Conservation (phyloP, 495 filamentous ascomycete species). For the Penicillium longicatenatum region DNA sequence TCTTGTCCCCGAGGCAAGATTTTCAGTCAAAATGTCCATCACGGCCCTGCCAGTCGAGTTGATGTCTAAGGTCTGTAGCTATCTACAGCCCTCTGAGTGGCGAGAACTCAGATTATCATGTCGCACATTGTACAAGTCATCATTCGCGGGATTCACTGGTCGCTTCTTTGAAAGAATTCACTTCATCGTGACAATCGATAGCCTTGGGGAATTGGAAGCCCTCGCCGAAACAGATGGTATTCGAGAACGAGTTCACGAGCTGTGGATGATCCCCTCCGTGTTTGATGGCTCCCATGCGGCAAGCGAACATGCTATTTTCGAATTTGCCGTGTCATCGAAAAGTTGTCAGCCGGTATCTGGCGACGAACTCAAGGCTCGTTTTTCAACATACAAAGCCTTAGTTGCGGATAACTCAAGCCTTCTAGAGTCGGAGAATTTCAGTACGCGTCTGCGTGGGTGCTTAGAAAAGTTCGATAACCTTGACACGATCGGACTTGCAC, state of each 20-base stretch:
- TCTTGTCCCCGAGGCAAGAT: not conserved
- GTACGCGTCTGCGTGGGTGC: not conserved
- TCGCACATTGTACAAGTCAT: slow-evolving; percentile 12
- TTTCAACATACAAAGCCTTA: slow-evolving; percentile 13
- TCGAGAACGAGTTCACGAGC: slow-evolving; percentile 13
- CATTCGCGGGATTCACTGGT: slow-evolving; percentile 16
- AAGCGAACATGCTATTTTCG: not conserved
- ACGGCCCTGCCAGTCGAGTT: slow-evolving; percentile 17
- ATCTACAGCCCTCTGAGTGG: slow-evolving; percentile 15
- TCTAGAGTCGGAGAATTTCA: slow-evolving; percentile 13
- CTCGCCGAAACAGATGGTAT: slow-evolving; percentile 15
- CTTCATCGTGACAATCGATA: slow-evolving; percentile 25
- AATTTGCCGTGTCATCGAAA: slow-evolving; percentile 11
- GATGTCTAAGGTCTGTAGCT: slow-evolving; percentile 17
- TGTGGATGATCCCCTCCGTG: slow-evolving; percentile 20
- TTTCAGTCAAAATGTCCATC: slow-evolving; percentile 12
- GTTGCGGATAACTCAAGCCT: slow-evolving; percentile 13
- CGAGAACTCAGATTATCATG: slow-evolving; percentile 22
- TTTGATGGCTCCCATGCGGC: slow-evolving; percentile 11
- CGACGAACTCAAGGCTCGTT: slow-evolving; percentile 15
- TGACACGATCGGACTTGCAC: not conserved
- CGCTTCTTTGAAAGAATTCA: slow-evolving; percentile 15
- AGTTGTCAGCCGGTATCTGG: slow-evolving; percentile 5
- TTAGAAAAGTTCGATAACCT: not conserved
- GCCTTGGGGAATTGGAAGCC: slow-evolving; percentile 19